Percentiles rank a stretch among this genome's conserved stretches.
Evolutionary conservation across 176 grass and related monocot species (phyloP).

Genomic region (Oryza longistaminata): DNA sequence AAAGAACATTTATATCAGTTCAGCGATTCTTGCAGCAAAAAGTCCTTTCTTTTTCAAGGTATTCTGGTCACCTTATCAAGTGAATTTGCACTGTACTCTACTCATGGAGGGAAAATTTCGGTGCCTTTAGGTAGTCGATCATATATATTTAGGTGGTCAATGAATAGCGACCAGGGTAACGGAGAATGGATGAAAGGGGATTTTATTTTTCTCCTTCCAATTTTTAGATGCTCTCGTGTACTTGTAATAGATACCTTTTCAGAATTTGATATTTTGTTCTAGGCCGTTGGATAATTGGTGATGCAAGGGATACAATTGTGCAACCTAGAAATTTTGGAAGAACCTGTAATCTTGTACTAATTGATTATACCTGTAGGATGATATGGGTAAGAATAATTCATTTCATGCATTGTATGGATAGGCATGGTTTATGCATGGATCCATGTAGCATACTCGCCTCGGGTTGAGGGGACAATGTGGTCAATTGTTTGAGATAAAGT

Average conservation of each 20-base stretch:
- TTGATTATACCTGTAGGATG: not conserved
- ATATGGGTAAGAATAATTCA: not conserved
- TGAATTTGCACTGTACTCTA: slow-evolving; percentile 13
- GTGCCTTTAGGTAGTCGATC: not conserved
- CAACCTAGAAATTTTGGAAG: not conserved
- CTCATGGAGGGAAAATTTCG: not conserved
- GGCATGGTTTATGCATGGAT: not conserved
- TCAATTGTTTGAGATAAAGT: not conserved
- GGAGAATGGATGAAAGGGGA: not conserved
- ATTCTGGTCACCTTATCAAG: slow-evolving; percentile 18
- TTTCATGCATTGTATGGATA: not conserved
- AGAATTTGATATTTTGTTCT: not conserved
- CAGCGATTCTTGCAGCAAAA: slow-evolving; percentile 90
- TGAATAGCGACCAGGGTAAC: not conserved
- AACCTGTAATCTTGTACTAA: not conserved
- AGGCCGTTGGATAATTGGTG: not conserved
- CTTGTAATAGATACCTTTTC: not conserved
- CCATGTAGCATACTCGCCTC: not conserved
- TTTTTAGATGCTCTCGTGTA: not conserved
- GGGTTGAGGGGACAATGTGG: not conserved
- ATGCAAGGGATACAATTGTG: not conserved
- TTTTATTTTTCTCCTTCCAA: not conserved
- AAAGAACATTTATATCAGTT: slow-evolving; percentile 84
- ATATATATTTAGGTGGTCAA: not conserved
- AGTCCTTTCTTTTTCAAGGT: slow-evolving; percentile 99